Conservation (phyloP, 164 flowering plant genomes). For the Stephania cephalantha region DNA sequence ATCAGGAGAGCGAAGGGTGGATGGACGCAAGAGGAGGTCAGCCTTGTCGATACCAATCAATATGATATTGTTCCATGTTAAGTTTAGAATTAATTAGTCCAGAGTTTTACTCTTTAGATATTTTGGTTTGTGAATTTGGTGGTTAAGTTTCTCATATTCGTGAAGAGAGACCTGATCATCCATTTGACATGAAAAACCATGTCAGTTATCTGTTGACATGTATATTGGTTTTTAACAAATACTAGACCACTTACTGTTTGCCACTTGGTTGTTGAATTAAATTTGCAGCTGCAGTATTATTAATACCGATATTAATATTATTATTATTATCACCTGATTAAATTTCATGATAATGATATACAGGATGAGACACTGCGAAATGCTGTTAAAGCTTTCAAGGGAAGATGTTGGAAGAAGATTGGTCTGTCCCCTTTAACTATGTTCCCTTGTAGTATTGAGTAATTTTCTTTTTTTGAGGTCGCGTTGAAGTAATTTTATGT, state of each 20-base stretch:
- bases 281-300: not conserved
- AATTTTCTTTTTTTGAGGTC: too few species aligned
- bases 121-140: not conserved
- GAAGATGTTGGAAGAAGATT: slow-evolving; percentile 96
- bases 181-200: not conserved
- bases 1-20: slow-evolving; percentile 96
- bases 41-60: slow-evolving; percentile 8
- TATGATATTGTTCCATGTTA: not conserved
- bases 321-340: not conserved
- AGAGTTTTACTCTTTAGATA: not conserved
- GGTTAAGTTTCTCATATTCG: not conserved
- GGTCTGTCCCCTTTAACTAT: slow-evolving; percentile 34
- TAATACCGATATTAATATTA: not conserved
- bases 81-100: not conserved
- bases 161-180: not conserved
- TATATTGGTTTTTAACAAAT: not conserved
- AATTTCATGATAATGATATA: slow-evolving; percentile 2
- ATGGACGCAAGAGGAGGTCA: slow-evolving; percentile 92
- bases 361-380: slow-evolving; percentile 88
- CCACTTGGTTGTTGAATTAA: not conserved
- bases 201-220: not conserved
- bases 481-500: not conserved
- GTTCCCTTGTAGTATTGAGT: not conserved
- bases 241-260: not conserved
- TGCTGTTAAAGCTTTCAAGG: slow-evolving; percentile 69